Conservation (phyloP, 345 rosid species). For the Punica granatum region DNA sequence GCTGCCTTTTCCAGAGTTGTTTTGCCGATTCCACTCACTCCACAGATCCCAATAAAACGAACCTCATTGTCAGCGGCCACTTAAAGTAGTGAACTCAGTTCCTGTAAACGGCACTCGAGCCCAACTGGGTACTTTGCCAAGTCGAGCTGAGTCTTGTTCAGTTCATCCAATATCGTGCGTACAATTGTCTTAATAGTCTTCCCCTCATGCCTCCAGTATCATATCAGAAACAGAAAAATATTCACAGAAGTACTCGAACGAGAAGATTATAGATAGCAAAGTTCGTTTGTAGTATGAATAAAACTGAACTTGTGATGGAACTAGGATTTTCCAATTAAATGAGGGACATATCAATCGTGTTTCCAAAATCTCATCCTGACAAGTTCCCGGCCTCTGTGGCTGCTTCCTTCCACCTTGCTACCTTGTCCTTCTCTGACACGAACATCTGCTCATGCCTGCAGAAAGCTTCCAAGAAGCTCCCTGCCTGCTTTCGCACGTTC, state of each 20-base stretch:
- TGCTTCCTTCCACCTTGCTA: constrained; percentile 1
- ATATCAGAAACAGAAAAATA: background rate
- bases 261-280: background rate
- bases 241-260: background rate
- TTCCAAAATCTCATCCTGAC: background rate
- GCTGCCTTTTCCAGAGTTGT: background rate
- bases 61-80: background rate
- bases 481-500: background rate
- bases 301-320: background rate
- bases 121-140: constrained; percentile 5
- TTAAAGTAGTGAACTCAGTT: background rate
- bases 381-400: constrained; percentile 1
- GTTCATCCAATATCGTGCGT: background rate
- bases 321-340: background rate
- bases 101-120: background rate
- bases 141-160: background rate
- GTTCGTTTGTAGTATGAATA: background rate
- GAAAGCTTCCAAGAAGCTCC: background rate
- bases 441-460: background rate
- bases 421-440: background rate
- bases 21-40: constrained; percentile 1
- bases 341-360: background rate
- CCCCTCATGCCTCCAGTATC: background rate
- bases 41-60: background rate
- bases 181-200: background rate